Base-by-base conservation (phyloP, 1,284 basidiomycete genomes). In the Malassezia equina region DNA sequence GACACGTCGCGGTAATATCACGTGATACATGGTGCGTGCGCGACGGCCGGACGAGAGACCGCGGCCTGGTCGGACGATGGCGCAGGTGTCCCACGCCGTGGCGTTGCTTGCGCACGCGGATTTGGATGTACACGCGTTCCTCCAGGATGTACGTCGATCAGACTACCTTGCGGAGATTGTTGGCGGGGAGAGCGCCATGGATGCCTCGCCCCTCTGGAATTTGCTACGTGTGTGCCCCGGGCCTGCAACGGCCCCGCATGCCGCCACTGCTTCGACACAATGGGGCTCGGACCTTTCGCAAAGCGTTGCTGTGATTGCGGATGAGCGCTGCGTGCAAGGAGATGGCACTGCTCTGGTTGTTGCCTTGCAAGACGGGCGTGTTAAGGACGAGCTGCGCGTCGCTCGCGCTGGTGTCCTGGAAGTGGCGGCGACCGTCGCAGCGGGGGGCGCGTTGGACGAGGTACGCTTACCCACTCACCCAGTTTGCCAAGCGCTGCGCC, bases 91-190 rank as follows among this genome's bases (percentile, higher is more conserved):
- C 6, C n/a, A 13, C 21, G 28, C 17, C 9, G 44, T 45, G 33
- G 28, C 53, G 42, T 21, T 55, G 29, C 36, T 46, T 7, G 33
- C 13, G 47, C 42, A 46, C 9, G 47, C 34, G 27, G 43, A 25
- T 24, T n/a, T 48, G 12, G 28, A 43, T 11, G 56, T 55, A 27
- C 42, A 52, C n/a, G 28, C 40, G 4, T 51, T 67, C 11, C 55
- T 66, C 8, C 44, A 49, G 19, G 49, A 60, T 28, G 65, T 69
- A 46, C 59, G 63, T n/a, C 48, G 60, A 1, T 61, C 61, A 24
- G 64, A 63, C 47, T 66, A 59, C 39, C 62, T 69, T 47, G 56
- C 58, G 36, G 67, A 69, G 48, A 51, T 66, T 47, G 61, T 63
- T 33, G 61, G 59, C 31, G 66, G 66, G 29, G 65, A 69, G 50